These are phyloP conservation scores for Arthrinium phaeospermum DNA, from an alignment of 2,329 filamentous ascomycete genomes.

Conservation along the genomic window DNA sequence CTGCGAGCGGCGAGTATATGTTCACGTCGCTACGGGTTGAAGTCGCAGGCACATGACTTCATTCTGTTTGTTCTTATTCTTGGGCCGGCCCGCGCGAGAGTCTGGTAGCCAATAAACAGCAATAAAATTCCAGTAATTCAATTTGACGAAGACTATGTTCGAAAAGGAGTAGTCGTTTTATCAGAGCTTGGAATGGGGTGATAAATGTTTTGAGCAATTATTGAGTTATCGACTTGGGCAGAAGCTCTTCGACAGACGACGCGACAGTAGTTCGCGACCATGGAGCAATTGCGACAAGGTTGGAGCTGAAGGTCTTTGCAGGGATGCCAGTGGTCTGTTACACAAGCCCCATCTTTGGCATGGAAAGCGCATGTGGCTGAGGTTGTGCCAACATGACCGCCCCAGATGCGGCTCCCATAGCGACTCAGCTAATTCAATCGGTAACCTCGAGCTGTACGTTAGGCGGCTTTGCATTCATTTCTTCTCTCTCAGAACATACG, in stretches of 20 bases:
- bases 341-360: neutral
- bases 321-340: neutral
- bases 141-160: neutral
- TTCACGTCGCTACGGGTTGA: constrained; percentile 8
- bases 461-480: too few relatives aligned
- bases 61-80: constrained; percentile 6
- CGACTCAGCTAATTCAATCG: neutral
- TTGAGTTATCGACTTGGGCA: neutral
- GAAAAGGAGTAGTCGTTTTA: neutral
- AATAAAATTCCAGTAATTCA: neutral
- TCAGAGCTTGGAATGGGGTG: neutral
- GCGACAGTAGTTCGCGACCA: constrained; percentile 11
- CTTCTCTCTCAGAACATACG: neutral
- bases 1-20: neutral
- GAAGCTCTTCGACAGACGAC: neutral
- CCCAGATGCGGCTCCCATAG: neutral
- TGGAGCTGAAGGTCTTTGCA: constrained; percentile 6
- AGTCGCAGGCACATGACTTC: neutral
- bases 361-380: constrained; percentile 6
- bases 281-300: neutral
- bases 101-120: neutral
- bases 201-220: neutral
- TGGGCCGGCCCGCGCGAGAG: neutral
- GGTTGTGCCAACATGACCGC: neutral
- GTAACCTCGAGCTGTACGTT: neutral